These are phyloP conservation scores for Inonotus obliquus DNA, from an alignment of 1,284 basidiomycete species.

Conservation along the genomic window DNA sequence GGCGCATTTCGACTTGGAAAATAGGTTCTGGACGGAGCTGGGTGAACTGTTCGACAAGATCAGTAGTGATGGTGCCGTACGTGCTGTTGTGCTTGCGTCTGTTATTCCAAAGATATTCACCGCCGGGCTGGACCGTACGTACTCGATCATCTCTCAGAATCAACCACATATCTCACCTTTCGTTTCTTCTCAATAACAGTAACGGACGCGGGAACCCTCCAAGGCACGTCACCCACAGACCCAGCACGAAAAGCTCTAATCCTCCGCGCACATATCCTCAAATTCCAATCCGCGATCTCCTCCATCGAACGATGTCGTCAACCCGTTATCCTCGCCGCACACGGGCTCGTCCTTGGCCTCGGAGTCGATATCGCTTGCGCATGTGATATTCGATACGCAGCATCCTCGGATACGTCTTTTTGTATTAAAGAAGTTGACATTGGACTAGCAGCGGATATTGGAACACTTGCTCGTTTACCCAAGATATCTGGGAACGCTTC, in stretches of 20 bases:
- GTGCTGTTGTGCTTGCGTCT: slow-evolving; percentile 71
- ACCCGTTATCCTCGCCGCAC: slow-evolving; percentile 83
- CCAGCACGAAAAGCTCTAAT: slow-evolving; percentile 50
- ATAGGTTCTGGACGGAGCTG: slow-evolving; percentile 72
- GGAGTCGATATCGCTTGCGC: slow-evolving; percentile 74
- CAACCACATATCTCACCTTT: neutral
- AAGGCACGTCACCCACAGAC: slow-evolving; percentile 33
- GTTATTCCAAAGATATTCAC: slow-evolving; percentile 69
- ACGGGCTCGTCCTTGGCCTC: slow-evolving; percentile 75
- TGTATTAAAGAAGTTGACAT: slow-evolving; percentile 90
- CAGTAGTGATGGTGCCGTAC: slow-evolving; percentile 50
- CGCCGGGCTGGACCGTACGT: slow-evolving; percentile 76
- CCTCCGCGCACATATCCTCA: slow-evolving; percentile 46
- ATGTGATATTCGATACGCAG: slow-evolving; percentile 74
- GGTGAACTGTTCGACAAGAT: slow-evolving; percentile 57
- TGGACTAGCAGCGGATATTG: slow-evolving; percentile 88
- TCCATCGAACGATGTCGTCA: slow-evolving; percentile 69
- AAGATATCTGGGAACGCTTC: slow-evolving; percentile 81
- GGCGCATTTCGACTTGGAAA: neutral
- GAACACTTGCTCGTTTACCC: slow-evolving; percentile 81
- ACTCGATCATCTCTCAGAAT: neutral
- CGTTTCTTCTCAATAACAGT: slow-evolving; percentile 6
- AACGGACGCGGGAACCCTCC: slow-evolving; percentile 21
- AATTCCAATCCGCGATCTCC: slow-evolving; percentile 72
- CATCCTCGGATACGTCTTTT: slow-evolving; percentile 59